Evolutionary conservation across 108 stramenopile genomes (phyloP).

Genomic region (Chaetoceros muelleri): DNA sequence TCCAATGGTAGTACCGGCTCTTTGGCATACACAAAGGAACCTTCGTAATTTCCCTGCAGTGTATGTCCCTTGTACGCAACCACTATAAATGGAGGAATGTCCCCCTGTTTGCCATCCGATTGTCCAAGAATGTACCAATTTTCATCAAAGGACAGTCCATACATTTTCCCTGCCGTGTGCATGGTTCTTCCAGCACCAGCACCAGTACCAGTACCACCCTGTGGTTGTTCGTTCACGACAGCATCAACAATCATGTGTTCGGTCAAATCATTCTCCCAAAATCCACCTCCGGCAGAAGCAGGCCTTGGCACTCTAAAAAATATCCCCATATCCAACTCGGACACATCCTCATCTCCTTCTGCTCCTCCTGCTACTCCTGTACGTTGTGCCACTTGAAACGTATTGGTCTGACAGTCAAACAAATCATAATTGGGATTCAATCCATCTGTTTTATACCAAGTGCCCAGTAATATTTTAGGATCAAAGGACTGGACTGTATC

Average conservation of each 20-base stretch:
- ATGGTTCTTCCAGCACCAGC: conserved; percentile 29
- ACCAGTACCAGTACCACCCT: too few relatives aligned
- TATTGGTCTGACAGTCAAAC: conserved; percentile 91
- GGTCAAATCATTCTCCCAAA: conserved; percentile 77
- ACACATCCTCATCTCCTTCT: conserved; percentile 16
- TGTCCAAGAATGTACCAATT: conserved; percentile 90
- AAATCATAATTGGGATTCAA: conserved; percentile 90
- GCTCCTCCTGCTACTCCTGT: too few relatives aligned
- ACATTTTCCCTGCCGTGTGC: conserved; percentile 90
- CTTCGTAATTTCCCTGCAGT: conserved; percentile 92
- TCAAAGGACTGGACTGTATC: conserved; percentile 54
- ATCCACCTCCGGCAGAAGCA: conserved; percentile 62
- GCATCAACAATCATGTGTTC: conserved; percentile 85
- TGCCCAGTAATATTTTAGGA: conserved; percentile 62
- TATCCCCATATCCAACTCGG: conserved; percentile 74
- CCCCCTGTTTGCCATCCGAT: conserved; percentile 54
- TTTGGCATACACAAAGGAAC: conserved; percentile 86
- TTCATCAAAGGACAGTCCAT: conserved; percentile 84
- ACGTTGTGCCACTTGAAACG: conserved; percentile 52
- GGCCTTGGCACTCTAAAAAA: conserved; percentile 79
- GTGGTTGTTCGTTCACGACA: conserved; percentile 1
- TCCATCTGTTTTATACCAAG: conserved; percentile 92
- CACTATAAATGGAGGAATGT: conserved; percentile 68
- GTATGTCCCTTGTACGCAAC: conserved; percentile 94
- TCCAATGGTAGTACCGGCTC: conserved; percentile 57